A percentile compares a stretch with the other conserved stretches of the same genome.
Conservation (phyloP, 768 basidiomycete species). For the Naganishia onofrii region DNA sequence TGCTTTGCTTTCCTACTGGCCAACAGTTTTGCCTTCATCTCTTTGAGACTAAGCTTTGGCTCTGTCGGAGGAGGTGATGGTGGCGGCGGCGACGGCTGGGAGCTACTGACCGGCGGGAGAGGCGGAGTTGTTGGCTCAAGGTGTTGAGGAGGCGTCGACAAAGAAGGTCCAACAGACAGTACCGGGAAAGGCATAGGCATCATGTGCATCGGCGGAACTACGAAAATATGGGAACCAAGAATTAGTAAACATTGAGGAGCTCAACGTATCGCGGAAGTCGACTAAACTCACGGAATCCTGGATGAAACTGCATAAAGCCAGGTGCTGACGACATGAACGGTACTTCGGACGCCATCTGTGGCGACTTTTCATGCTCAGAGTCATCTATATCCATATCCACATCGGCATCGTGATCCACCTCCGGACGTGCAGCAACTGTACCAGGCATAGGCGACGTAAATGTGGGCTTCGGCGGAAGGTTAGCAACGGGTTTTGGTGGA, state of each 20-base stretch:
- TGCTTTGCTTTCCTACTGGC: slow-evolving; percentile 4
- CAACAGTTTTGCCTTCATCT: slow-evolving; percentile 14
- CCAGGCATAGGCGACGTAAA: background rate
- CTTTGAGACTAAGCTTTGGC: slow-evolving; percentile 13
- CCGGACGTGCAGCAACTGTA: background rate
- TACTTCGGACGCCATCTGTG: background rate
- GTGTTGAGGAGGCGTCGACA: background rate
- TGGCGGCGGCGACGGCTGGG: slow-evolving; percentile 4
- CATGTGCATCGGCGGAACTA: slow-evolving; percentile 1
- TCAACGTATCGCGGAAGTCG: background rate
- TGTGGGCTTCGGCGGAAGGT: background rate
- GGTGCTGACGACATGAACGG: background rate
- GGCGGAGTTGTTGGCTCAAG: background rate
- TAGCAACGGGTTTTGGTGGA: background rate
- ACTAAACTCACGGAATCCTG: slow-evolving; percentile 4
- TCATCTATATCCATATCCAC: slow-evolving; percentile 22
- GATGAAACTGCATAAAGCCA: background rate
- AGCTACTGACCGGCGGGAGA: background rate
- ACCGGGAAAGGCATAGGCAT: background rate
- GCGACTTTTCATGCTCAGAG: slow-evolving; percentile 12
- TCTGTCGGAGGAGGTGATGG: slow-evolving; percentile 15
- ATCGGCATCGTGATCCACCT: slow-evolving; percentile 7
- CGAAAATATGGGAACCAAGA: too few species aligned
- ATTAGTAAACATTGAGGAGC: too few species aligned
- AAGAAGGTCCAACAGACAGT: background rate